Evolutionary conservation across 2,329 filamentous ascomycete species (phyloP), one percentile per base, ranked within the genome.

Genomic region (Xylaria sp.): DNA sequence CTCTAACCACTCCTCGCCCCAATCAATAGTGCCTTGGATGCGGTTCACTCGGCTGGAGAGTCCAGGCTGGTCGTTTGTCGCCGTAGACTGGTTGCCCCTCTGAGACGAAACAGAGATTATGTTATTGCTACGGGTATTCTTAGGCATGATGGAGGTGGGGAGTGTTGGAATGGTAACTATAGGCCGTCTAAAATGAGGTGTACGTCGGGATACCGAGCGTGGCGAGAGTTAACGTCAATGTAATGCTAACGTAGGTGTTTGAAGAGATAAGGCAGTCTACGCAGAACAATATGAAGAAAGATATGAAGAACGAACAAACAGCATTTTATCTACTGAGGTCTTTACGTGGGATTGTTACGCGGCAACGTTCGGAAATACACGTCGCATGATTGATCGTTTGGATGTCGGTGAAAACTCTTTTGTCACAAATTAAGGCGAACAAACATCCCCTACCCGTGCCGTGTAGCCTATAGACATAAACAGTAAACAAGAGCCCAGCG

Each of bases 1-100:
- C 24, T 21, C 42, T 21, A 55, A 34, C 24, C 64, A 48, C 8
- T 51, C 50, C 30, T 61, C 7, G 65, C 7, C 51, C 48, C 56
- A 34, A n/a, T 17, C 56, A 5, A 27, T 7, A 27, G 19, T 17
- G 27, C 8, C 7, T n/a, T 6, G 5, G 50, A 21, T 45, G 19
- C 11, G 36, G 4, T 7, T 7, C 17, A 24, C 21, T 19, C 2
- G 42, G n/a, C 4, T 14, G 47, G 17, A 30, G 34, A 12, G 0
- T 48, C 3, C 47, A 11, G 47, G 21, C 48, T 34, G 14, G 55
- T 11, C 19, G 24, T 24, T 19, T 4, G 39, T 39, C 17, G 39
- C 11, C 21, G 32, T 17, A 30, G 50, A 8, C 27, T 9, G 14
- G 12, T 19, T 36, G 12, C 9, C 30, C 2, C 17, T 24, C 2